These are phyloP conservation scores for Phytophthora cactorum DNA, from an alignment of 352 stramenopile species.

Conservation along the genomic window DNA sequence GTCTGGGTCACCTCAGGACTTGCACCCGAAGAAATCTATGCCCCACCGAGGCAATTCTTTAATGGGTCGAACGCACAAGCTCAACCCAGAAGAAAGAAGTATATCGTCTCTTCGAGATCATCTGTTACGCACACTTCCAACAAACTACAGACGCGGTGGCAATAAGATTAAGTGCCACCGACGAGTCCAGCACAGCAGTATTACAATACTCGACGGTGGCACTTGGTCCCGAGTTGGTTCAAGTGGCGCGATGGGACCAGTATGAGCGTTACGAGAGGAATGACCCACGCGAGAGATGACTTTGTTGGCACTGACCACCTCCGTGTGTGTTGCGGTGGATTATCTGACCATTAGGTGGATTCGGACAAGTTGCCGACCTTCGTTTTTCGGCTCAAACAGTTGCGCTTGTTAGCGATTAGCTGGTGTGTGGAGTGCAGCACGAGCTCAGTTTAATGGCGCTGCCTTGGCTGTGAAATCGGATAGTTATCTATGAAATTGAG, in stretches of 20 bases:
- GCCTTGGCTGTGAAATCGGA: no score
- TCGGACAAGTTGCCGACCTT: neutral
- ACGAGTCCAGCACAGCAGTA: no score
- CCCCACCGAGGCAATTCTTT: slow-evolving; percentile 4
- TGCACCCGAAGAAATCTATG: neutral
- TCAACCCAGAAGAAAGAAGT: neutral
- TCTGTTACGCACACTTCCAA: slow-evolving; percentile 5
- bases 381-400: neutral
- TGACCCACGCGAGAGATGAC: neutral
- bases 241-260: slow-evolving; percentile 26
- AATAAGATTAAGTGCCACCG: slow-evolving; percentile 2
- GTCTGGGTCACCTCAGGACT: neutral
- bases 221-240: slow-evolving; percentile 8
- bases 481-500: no score
- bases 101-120: slow-evolving; percentile 14
- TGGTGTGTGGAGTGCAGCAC: neutral
- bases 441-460: no score
- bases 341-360: neutral
- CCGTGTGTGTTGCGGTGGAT: neutral
- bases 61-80: slow-evolving; percentile 8
- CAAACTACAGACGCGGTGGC: slow-evolving; percentile 16
- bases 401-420: neutral
- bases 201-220: neutral
- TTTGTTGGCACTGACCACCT: neutral
- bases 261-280: slow-evolving; percentile 3